Base-by-base conservation (phyloP, 345 rosid genomes). In the Bruguiera sexangula region DNA sequence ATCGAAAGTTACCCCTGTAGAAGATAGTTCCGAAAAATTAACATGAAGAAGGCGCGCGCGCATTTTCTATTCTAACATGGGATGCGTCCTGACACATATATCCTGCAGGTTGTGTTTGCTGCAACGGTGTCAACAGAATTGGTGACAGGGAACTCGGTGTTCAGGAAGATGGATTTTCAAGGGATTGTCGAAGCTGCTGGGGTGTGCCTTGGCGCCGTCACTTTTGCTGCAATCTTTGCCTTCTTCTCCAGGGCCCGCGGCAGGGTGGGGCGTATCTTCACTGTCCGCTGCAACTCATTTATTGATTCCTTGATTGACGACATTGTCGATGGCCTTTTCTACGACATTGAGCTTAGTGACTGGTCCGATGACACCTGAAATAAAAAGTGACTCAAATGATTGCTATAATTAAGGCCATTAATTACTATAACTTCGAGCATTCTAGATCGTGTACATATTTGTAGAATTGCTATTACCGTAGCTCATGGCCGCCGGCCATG, bases 241-340 rank as follows among this genome's bases (percentile, higher is more conserved):
- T 89, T 86, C 90, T 76, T 94, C 74, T 85, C 95, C 1, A 89
- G 91, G 9, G 91, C 95, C 27, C 81, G 98, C 29, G 85, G 62
- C 82, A 72, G 88, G 61, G 96, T 94, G 0, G 95, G 88, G 8
- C 50, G 86, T 26, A 91, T 91, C 61, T 94, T 94, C 74, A 74
- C 89, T 16, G 51, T 83, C 29, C 79, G 93, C 9, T 91, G 96
- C 73, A 91, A 83, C 85, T 67, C 96, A 5, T 83, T 94, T 15
- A 88, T 94, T 20, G 98, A 94, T 77, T 85, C 96, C 20, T 82
- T 94, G 29, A 85, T 94, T 22, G 96, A 94, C 57, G 96, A 88
- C 73, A 85, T 94, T 70, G 82, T 94, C 1, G 97, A 94, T 57
- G 97, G 97, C n/a, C 80, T 94, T 78, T 94, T 94, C 91, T 91